Evolutionary conservation across 1,284 basidiomycete genomes (phyloP), one percentile per base, ranked within the genome.

Genomic region (Thelephora terrestris): DNA sequence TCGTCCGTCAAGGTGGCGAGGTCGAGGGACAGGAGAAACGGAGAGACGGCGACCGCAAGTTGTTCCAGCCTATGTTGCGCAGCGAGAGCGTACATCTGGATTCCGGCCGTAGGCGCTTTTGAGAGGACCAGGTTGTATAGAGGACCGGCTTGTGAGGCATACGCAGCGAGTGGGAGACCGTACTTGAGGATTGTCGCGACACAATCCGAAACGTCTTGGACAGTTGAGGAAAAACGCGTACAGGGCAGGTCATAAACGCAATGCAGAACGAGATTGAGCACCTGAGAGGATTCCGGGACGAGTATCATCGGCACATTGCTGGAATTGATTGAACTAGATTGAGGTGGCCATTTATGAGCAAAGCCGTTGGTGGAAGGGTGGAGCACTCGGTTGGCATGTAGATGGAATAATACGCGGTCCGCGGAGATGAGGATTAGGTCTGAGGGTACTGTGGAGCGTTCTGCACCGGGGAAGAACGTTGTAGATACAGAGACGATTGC

Each of bases 381-480:
- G 38, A 64, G 50, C 36, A 70, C 51, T 12, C 57, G 58, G 38
- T 62, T 54, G 4, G 60, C 53, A 50, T 70, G 66, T 40, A 63
- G 62, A 49, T 68, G 65, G 57, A 71, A 88, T 61, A 83, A 82
- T 38, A 88, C 83, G 12, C 73, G 73, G 58, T 88, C 85, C 23
- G 76, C 71, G 10, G 85, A 78, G 48, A 85, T 61, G 43, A 87
- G 66, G 53, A 80, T 69, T 40, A 76, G 56, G 59, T 87, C 80
- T 2, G 81, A 75, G 1, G 69, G 67, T 17, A 67, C 57, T 0
- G 71, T 53, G 7, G 12, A 42, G 21, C 3, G 12, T 43, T 76
- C 72, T 3, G 80, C 73, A 34, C 71, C 75, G 3, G 84, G 81
- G 58, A 74, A 79, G 63, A 88, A 87, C 0, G 79, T 80, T 16